Conservation (phyloP, 2,329 filamentous ascomycete genomes). For the Pseudocercospora crystallina region DNA sequence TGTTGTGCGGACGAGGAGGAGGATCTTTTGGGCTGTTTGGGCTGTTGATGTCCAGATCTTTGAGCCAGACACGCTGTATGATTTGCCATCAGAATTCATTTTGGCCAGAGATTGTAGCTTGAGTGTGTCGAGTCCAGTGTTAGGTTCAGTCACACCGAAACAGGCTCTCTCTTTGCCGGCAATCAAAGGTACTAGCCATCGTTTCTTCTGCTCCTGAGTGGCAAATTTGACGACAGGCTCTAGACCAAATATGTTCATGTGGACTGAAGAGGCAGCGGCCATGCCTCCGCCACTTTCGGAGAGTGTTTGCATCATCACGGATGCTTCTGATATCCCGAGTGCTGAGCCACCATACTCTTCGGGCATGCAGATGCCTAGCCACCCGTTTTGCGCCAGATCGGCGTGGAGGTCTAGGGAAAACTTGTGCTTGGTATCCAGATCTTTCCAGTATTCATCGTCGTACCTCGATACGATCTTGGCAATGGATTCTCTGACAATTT, state of each 20-base stretch:
- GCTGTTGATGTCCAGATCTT: conserved; percentile 51
- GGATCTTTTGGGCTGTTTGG: conserved; percentile 45
- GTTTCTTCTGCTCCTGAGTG: conserved; percentile 43
- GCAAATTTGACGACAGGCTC: conserved; percentile 49
- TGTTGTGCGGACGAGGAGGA: conserved; percentile 46
- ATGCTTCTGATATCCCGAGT: conserved; percentile 44
- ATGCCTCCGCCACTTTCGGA: conserved; percentile 47
- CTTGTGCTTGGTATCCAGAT: conserved; percentile 43
- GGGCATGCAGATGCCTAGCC: conserved; percentile 49
- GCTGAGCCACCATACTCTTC: conserved; percentile 43
- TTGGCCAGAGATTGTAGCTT: conserved; percentile 41
- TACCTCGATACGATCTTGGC: conserved; percentile 45
- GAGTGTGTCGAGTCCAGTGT: conserved; percentile 43
- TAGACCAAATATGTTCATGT: conserved; percentile 52
- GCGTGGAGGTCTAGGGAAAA: conserved; percentile 45
- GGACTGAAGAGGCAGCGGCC: conserved; percentile 44
- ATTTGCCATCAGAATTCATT: conserved; percentile 32
- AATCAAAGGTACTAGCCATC: conserved; percentile 43
- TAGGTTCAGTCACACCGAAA: conserved; percentile 67
- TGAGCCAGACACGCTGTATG: conserved; percentile 41
- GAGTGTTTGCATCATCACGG: conserved; percentile 51
- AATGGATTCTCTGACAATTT: conserved; percentile 45
- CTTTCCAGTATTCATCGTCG: conserved; percentile 45
- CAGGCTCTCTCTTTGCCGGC: conserved; percentile 43
- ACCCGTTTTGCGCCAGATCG: conserved; percentile 43